These are phyloP conservation scores for Candolleomyces efflorescens DNA, from an alignment of 768 basidiomycete genomes.

Conservation along the genomic window DNA sequence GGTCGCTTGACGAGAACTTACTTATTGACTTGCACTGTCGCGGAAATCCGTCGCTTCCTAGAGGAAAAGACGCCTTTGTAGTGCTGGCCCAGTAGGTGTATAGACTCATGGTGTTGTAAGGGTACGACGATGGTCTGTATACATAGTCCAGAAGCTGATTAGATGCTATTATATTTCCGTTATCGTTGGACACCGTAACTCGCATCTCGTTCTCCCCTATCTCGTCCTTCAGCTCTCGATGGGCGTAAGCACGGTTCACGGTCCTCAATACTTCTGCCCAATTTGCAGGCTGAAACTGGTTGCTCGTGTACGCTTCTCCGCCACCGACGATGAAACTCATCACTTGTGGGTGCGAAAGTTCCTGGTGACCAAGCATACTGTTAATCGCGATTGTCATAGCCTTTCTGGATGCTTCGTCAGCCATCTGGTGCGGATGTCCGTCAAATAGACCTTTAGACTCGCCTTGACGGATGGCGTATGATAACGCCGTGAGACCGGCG, in stretches of 20 bases:
- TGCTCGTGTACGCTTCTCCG: conserved; percentile 13
- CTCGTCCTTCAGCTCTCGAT: too few relatives aligned
- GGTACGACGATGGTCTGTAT: background rate
- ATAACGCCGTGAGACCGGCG: background rate
- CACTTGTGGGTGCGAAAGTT: conserved; percentile 25
- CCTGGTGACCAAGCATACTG: conserved; percentile 16
- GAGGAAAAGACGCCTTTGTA: background rate
- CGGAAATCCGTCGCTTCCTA: background rate
- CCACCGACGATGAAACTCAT: conserved; percentile 22
- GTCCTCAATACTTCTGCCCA: background rate
- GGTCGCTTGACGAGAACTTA: background rate
- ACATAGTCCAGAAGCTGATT: background rate
- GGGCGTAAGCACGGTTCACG: too few relatives aligned
- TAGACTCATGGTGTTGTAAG: background rate
- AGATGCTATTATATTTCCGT: background rate
- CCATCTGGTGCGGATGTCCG: too few relatives aligned
- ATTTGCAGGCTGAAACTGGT: background rate
- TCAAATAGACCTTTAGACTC: conserved; percentile 5
- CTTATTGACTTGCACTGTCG: background rate
- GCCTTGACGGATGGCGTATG: background rate
- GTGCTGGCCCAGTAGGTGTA: background rate
- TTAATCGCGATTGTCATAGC: conserved; percentile 19
- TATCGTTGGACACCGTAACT: background rate
- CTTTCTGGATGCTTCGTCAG: too few relatives aligned
- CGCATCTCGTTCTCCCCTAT: too few relatives aligned